Conservation (phyloP, 108 stramenopile genomes). For the Fragilaria radians region DNA sequence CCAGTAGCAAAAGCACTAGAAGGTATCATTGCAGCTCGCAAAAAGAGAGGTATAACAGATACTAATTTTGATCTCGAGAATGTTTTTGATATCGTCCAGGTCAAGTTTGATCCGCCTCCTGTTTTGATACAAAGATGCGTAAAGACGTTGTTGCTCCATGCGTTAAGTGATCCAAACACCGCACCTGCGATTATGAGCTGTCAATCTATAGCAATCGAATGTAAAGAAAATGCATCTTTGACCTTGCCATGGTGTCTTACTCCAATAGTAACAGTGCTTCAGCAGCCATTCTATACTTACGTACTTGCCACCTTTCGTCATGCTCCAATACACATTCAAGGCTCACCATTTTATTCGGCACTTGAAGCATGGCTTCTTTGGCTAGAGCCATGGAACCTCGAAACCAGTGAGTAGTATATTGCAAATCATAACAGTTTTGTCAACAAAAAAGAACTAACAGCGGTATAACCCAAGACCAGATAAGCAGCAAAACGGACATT, state of each 20-base stretch:
- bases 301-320: constrained; percentile 59
- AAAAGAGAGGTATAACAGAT: background rate
- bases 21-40: constrained; percentile 14
- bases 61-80: constrained; percentile 20
- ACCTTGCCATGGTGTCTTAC: constrained; percentile 41
- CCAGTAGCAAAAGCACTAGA: constrained; percentile 15
- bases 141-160: constrained; percentile 29
- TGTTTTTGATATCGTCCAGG: constrained; percentile 46
- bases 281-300: constrained; percentile 62
- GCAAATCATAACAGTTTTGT: background rate
- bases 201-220: background rate
- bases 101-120: constrained; percentile 34
- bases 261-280: constrained; percentile 50
- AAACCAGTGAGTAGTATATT: constrained; percentile 4
- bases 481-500: background rate
- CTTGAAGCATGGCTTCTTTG: constrained; percentile 77
- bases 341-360: constrained; percentile 62
- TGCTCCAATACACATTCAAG: constrained; percentile 55
- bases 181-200: background rate
- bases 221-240: background rate
- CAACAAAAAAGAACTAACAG: background rate
- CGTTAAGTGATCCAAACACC: constrained; percentile 16
- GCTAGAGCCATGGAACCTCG: constrained; percentile 80
- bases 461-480: background rate
- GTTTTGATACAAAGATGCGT: constrained; percentile 42